These are phyloP conservation scores for Ceratobasidium sp. DNA, from an alignment of 1,284 basidiomycete genomes.

Conservation along the genomic window DNA sequence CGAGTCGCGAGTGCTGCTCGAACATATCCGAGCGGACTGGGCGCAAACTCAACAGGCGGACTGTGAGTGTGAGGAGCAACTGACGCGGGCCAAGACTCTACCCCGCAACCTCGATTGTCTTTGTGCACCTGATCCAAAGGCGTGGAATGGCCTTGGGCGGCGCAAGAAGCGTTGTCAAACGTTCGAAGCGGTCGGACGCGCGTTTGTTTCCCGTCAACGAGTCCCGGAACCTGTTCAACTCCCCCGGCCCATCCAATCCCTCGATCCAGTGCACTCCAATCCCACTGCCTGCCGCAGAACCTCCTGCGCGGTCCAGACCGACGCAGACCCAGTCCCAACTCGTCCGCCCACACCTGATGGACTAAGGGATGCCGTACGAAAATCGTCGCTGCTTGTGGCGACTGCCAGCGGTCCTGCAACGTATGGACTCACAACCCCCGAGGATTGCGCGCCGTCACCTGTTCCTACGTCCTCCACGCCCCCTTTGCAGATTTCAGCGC, in stretches of 20 bases:
- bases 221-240: not conserved
- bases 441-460: not conserved
- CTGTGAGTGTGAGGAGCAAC: not conserved
- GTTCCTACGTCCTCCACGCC: not conserved
- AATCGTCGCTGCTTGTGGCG: too few relatives aligned
- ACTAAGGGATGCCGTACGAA: not conserved
- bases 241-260: not conserved
- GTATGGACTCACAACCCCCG: too few relatives aligned
- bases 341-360: too few relatives aligned
- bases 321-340: not conserved
- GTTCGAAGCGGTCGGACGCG: not conserved
- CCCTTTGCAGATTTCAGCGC: not conserved
- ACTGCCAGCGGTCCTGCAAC: too few relatives aligned
- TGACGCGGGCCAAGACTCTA: not conserved
- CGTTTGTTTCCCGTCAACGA: not conserved
- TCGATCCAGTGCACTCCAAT: not conserved
- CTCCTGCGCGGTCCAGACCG: too few relatives aligned
- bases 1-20: not conserved
- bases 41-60: not conserved
- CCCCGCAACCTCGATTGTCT: slow-evolving; percentile 1
- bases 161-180: not conserved
- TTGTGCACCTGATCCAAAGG: not conserved
- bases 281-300: too few relatives aligned
- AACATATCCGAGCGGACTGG: not conserved
- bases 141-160: not conserved